Evolutionary conservation across 2,329 filamentous ascomycete genomes (phyloP).

Genomic region (Microdochium paspali): DNA sequence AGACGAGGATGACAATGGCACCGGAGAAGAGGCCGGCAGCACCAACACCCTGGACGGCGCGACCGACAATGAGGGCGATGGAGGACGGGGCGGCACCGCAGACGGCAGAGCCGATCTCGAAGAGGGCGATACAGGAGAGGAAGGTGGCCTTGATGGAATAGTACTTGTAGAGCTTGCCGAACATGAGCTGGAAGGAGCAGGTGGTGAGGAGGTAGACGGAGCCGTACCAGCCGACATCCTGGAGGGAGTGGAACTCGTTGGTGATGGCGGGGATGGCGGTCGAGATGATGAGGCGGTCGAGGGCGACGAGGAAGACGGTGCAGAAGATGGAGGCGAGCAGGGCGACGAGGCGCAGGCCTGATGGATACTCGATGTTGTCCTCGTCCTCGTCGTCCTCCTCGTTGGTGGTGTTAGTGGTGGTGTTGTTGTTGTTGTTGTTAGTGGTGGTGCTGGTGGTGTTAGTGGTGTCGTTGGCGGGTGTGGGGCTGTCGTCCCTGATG

Average conservation of each 20-base stretch:
- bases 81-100: slow-evolving; percentile 29
- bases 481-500: not conserved
- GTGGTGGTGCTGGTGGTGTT: not conserved
- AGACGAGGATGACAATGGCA: slow-evolving; percentile 20
- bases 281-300: slow-evolving; percentile 25
- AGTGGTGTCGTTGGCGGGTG: not conserved
- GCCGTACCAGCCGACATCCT: slow-evolving; percentile 29
- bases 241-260: slow-evolving; percentile 25
- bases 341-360: slow-evolving; percentile 19
- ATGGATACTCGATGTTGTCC: slow-evolving; percentile 19
- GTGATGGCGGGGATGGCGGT: slow-evolving; percentile 29
- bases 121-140: slow-evolving; percentile 20
- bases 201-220: slow-evolving; percentile 26
- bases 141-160: slow-evolving; percentile 23
- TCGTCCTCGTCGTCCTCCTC: slow-evolving; percentile 2
- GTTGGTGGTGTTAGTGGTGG: not conserved
- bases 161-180: slow-evolving; percentile 29
- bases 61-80: slow-evolving; percentile 28
- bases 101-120: slow-evolving; percentile 27
- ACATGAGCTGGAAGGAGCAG: slow-evolving; percentile 27
- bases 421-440: not conserved
- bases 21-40: slow-evolving; percentile 26
- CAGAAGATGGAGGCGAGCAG: slow-evolving; percentile 23
- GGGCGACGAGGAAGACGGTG: slow-evolving; percentile 27
- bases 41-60: slow-evolving; percentile 28